phyloP scores from a whole-genome alignment of 768 basidiomycete genomes.

The Rickenella mellea region DNA sequence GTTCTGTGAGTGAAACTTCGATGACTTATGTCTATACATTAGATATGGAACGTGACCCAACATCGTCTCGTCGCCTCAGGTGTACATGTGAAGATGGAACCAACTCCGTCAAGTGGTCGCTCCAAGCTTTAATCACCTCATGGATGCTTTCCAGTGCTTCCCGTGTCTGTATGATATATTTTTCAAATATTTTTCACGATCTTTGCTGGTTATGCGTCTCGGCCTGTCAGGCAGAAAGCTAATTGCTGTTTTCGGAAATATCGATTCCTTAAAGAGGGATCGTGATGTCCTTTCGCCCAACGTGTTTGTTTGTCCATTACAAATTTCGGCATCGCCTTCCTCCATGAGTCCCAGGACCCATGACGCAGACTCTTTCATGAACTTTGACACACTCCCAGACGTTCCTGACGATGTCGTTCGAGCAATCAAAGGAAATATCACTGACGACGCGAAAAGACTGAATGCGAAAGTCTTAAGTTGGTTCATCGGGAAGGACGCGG shows the following conservation, averaged over 20 bases:
- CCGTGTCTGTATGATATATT: background rate
- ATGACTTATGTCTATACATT: background rate
- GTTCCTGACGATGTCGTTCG: constrained; percentile 18
- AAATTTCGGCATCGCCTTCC: too few relatives aligned
- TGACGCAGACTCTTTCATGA: too few relatives aligned
- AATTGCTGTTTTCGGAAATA: too few relatives aligned
- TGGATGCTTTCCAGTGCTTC: background rate
- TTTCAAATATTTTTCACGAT: too few relatives aligned
- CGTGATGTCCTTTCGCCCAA: too few relatives aligned
- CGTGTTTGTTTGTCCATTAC: too few relatives aligned
- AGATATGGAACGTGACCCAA: constrained; percentile 51
- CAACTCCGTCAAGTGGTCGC: constrained; percentile 21
- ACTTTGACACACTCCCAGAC: too few relatives aligned
- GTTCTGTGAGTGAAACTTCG: background rate
- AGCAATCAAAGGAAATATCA: constrained; percentile 30
- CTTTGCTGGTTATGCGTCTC: too few relatives aligned
- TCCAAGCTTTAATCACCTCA: constrained; percentile 1
- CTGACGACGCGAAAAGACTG: constrained; percentile 26
- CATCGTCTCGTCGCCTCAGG: constrained; percentile 46
- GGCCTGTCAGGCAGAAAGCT: too few relatives aligned
- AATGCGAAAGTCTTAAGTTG: constrained; percentile 23
- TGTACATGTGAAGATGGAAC: constrained; percentile 45
- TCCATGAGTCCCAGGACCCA: too few relatives aligned
- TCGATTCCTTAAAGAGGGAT: too few relatives aligned
- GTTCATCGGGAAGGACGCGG: constrained; percentile 27